These are phyloP conservation scores for Fusarium virguliforme DNA, from an alignment of 2,329 filamentous ascomycete species.

Conservation along the genomic window DNA sequence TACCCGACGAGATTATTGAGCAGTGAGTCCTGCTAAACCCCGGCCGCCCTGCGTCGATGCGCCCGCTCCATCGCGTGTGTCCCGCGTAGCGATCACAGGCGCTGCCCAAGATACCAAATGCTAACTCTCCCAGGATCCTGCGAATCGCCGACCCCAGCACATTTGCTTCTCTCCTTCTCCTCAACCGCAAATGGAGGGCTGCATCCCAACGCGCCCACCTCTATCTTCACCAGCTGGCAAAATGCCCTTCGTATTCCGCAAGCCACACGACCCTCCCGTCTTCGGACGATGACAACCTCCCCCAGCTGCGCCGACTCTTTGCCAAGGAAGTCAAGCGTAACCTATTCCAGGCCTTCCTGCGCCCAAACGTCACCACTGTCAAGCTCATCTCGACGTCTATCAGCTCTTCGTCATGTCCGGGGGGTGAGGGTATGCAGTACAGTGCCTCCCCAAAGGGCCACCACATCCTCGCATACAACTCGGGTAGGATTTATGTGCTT, in stretches of 20 bases:
- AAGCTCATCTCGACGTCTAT: constrained; percentile 88
- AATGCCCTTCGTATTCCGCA: constrained; percentile 72
- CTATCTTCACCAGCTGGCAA: constrained; percentile 74
- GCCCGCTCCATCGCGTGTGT: constrained; percentile 7
- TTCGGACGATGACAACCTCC: constrained; percentile 67
- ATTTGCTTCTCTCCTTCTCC: constrained; percentile 76
- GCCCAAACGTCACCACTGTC: constrained; percentile 79
- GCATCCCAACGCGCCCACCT: constrained; percentile 76
- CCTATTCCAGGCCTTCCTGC: constrained; percentile 82
- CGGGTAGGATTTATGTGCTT: constrained; percentile 85
- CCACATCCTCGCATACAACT: constrained; percentile 85
- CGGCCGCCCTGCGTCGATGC: constrained; percentile 10
- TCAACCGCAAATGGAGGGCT: constrained; percentile 77
- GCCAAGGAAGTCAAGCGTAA: constrained; percentile 81
- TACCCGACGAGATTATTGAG: constrained; percentile 80
- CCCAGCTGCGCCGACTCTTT: constrained; percentile 76
- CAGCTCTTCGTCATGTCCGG: constrained; percentile 86
- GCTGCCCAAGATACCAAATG: constrained; percentile 14
- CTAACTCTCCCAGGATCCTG: constrained; percentile 69
- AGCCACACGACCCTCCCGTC: constrained; percentile 62
- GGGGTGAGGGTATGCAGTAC: constrained; percentile 89
- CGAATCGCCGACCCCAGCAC: constrained; percentile 72
- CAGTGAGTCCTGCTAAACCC: constrained; percentile 66
- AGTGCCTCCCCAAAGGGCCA: constrained; percentile 82
- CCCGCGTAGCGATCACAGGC: not conserved